Conservation (phyloP, 805 yeast species). For the Metschnikowia similis region DNA sequence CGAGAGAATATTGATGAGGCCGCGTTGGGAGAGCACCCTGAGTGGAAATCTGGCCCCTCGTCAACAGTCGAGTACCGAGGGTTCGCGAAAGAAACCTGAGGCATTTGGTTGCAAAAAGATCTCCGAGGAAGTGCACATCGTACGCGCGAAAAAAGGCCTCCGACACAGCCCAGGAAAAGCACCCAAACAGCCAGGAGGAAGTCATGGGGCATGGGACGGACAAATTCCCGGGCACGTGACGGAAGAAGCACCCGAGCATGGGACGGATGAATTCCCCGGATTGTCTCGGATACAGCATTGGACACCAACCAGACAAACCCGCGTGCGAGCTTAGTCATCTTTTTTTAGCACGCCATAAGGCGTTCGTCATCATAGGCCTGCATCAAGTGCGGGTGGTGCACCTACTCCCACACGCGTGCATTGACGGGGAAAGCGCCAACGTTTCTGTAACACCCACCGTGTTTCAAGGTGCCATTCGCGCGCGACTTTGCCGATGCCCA, state of each 20-base stretch:
- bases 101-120: slow-evolving; percentile 2
- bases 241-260: no score
- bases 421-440: not conserved
- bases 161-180: no score
- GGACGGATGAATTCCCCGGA: no score
- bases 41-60: not conserved
- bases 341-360: not conserved
- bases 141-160: no score
- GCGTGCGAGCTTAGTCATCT: not conserved
- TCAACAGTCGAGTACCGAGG: not conserved
- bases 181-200: no score
- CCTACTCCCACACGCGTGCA: not conserved
- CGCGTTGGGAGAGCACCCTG: not conserved
- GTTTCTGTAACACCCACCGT: not conserved
- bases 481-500: not conserved
- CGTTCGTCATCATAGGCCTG: not conserved
- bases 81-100: not conserved
- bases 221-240: no score
- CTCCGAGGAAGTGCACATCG: not conserved
- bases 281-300: not conserved
- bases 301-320: not conserved
- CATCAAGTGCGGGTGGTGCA: not conserved
- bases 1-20: not conserved
- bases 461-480: not conserved
- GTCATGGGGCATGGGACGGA: not conserved